Percentiles rank a stretch among this genome's conserved stretches.
These are phyloP conservation scores for Nakaseomyces glabratus DNA, from an alignment of 1,139 yeast genomes.

Conservation along the genomic window DNA sequence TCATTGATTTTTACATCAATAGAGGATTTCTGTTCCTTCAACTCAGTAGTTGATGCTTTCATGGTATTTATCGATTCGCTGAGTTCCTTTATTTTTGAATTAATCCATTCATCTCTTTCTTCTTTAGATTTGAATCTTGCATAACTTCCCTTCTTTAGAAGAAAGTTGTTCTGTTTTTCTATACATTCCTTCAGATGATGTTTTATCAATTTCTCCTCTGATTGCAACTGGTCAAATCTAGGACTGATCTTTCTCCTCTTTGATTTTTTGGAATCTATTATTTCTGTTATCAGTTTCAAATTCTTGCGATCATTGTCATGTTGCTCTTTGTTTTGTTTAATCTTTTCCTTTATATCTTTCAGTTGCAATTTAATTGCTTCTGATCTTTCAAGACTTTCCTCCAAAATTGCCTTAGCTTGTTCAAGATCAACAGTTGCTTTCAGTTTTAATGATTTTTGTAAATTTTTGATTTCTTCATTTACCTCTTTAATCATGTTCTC, in stretches of 20 bases:
- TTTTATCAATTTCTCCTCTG: slow-evolving; percentile 38
- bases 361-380: slow-evolving; percentile 32
- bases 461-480: slow-evolving; percentile 25
- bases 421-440: slow-evolving; percentile 45
- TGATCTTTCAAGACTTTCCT: slow-evolving; percentile 35
- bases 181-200: slow-evolving; percentile 38
- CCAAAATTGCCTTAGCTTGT: slow-evolving; percentile 37
- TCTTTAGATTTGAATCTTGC: slow-evolving; percentile 46
- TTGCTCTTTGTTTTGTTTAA: slow-evolving; percentile 25
- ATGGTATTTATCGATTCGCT: slow-evolving; percentile 25
- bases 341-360: slow-evolving; percentile 28
- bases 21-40: slow-evolving; percentile 1
- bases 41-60: slow-evolving; percentile 11
- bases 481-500: slow-evolving; percentile 39
- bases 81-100: slow-evolving; percentile 38
- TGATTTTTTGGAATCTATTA: slow-evolving; percentile 37
- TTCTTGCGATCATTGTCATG: slow-evolving; percentile 22
- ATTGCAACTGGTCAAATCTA: slow-evolving; percentile 34
- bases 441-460: slow-evolving; percentile 36
- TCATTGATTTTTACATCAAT: slow-evolving; percentile 8
- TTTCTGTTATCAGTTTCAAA: slow-evolving; percentile 27
- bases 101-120: slow-evolving; percentile 68
- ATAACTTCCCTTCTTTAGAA: slow-evolving; percentile 67
- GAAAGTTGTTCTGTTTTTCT: slow-evolving; percentile 52
- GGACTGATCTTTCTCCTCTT: slow-evolving; percentile 40